phyloP scores from a whole-genome alignment of 805 yeast species.

The Wickerhamiella musiphila region DNA sequence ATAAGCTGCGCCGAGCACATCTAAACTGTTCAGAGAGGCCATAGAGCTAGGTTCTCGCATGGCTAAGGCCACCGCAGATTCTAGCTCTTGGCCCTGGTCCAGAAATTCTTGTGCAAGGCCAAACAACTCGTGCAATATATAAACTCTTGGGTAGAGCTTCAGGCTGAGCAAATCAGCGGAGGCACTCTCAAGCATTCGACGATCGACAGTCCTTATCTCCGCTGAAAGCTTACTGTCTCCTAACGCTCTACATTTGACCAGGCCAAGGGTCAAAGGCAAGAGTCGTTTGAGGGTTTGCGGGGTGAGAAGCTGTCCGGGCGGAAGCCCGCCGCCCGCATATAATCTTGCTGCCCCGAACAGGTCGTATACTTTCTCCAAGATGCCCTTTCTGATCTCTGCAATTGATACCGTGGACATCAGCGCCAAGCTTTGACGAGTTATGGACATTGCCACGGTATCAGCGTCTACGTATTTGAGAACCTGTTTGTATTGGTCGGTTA shows the following conservation, averaged over 20 bases:
- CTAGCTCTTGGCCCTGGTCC: constrained; percentile 27
- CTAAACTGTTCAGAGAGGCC: too few relatives aligned
- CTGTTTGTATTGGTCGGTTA: constrained; percentile 53
- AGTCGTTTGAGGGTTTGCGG: constrained; percentile 67
- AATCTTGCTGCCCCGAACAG: constrained; percentile 43
- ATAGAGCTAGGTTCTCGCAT: too few relatives aligned
- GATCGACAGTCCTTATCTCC: constrained; percentile 46
- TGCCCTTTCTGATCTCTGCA: constrained; percentile 32
- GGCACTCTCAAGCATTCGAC: constrained; percentile 33
- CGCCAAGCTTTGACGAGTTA: constrained; percentile 33
- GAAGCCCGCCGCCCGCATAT: constrained; percentile 23
- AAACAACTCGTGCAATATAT: constrained; percentile 46
- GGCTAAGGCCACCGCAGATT: constrained; percentile 37
- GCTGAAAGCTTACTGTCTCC: constrained; percentile 30
- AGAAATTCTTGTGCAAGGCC: constrained; percentile 1
- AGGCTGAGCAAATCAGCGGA: constrained; percentile 40
- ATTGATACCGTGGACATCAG: constrained; percentile 22
- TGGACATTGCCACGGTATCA: constrained; percentile 38
- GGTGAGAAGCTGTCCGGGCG: constrained; percentile 50
- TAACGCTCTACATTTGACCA: constrained; percentile 52
- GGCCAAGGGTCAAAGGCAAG: constrained; percentile 47
- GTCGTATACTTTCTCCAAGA: constrained; percentile 36
- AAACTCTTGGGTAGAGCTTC: constrained; percentile 64
- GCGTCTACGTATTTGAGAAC: constrained; percentile 70
- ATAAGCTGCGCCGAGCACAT: constrained; percentile 53